These are phyloP conservation scores for Colletotrichum filicis DNA, from an alignment of 2,329 filamentous ascomycete genomes.

Conservation along the genomic window DNA sequence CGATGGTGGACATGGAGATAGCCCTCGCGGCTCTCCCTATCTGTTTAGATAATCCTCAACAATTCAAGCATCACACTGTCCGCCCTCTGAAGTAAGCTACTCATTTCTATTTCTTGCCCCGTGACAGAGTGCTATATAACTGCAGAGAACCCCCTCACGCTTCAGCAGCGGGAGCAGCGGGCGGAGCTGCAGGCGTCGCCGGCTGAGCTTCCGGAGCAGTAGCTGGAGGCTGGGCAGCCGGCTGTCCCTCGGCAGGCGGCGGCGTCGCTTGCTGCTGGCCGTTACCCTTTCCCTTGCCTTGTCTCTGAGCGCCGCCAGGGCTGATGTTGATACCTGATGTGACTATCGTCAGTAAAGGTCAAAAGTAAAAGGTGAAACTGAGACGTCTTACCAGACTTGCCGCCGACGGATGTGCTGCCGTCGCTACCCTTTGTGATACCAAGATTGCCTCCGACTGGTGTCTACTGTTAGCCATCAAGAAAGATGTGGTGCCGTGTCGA, in stretches of 20 bases:
- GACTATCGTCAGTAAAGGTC: neutral
- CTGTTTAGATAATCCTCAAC: too few relatives aligned
- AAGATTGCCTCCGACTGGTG: constrained; percentile 21
- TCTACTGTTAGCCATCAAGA: neutral
- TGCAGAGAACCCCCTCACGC: neutral
- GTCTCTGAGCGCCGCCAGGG: neutral
- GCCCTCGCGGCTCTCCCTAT: too few relatives aligned
- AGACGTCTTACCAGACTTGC: constrained; percentile 24
- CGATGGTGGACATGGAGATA: too few relatives aligned
- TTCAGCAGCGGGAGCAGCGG: neutral
- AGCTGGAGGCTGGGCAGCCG: neutral
- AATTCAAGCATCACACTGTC: too few relatives aligned
- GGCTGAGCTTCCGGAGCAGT: neutral
- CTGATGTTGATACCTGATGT: constrained; percentile 26
- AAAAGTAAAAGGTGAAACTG: too few relatives aligned
- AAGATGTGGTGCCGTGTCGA: neutral
- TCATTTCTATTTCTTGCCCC: neutral
- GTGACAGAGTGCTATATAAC: neutral
- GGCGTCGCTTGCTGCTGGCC: constrained; percentile 2
- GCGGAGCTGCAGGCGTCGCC: neutral
- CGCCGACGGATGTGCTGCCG: constrained; percentile 29
- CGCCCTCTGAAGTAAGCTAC: neutral
- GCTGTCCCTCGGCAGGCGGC: neutral
- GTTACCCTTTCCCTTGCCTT: neutral
- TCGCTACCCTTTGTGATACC: constrained; percentile 32